Evolutionary conservation across 345 rosid genomes (phyloP), one percentile per base, ranked within the genome.

Genomic region (Tarenaya hassleriana): DNA sequence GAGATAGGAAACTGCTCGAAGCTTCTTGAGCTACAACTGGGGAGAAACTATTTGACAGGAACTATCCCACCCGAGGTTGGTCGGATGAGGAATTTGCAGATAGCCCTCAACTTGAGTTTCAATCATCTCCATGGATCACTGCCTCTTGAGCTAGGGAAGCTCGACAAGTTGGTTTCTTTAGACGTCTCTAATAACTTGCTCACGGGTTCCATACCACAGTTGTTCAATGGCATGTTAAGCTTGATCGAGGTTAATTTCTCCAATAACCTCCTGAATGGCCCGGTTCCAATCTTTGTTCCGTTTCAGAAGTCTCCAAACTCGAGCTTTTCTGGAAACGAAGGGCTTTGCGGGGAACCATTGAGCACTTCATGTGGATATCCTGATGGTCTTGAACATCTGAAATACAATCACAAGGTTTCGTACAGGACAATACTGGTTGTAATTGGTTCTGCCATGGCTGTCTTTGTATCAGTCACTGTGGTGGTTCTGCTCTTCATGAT

Each of bases 261-360:
- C 4, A 84, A 80, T 52, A 91, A 91, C 70, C 77, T 79, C 47
- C 77, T 91, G n/a, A n/a, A n/a, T n/a, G n/a, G n/a, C n/a, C n/a
- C n/a, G n/a, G n/a, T n/a, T n/a, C n/a, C n/a, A n/a, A 60, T 60
- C 37, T 87, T 79, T 47, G 86, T 59, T 21, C 98, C 95, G 3
- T 91, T 91, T 52, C 98, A 87, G 58, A 87, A 87, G 79, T 80
- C 95, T 69, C 74, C 88, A 10, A 72, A 62, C 55, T 79, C n/a
- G n/a, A n/a, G n/a, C n/a, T n/a, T n/a, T n/a, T n/a, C n/a, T n/a
- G n/a, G n/a, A n/a, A n/a, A n/a, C 89, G 31, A 73, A 67, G 92
- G 87, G 60, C 92, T 91, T 20, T 87, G 98, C 29, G 98, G 95
- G 41, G 83, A 82, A 55, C 98, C 98, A n/a, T 58, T 91, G 71